These are phyloP conservation scores for Microglena sp. DNA, from an alignment of 139 green algal species.

Conservation along the genomic window DNA sequence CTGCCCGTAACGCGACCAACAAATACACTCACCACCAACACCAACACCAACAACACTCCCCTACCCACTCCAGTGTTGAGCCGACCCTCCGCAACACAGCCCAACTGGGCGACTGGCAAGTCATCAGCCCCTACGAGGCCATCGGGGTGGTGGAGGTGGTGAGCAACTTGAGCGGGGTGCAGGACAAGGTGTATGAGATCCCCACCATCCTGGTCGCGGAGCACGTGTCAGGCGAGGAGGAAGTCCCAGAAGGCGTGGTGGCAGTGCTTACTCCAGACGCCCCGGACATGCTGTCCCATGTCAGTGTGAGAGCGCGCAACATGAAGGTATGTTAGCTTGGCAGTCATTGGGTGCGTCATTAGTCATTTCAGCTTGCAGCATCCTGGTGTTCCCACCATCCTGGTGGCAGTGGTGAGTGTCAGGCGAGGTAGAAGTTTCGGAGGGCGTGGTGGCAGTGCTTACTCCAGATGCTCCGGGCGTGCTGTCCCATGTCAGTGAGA, in stretches of 20 bases:
- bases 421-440: constrained; percentile 88
- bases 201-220: constrained; percentile 79
- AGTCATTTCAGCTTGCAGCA: no score
- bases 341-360: no score
- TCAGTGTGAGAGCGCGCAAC: constrained; percentile 83
- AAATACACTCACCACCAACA: no score
- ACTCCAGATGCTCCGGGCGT: constrained; percentile 84
- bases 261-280: constrained; percentile 78
- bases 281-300: constrained; percentile 84
- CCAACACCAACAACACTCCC: no score
- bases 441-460: constrained; percentile 78
- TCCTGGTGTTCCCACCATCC: no score
- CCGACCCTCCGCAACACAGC: constrained; percentile 64
- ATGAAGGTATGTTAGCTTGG: no score
- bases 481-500: constrained; percentile 78
- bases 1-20: no score
- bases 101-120: constrained; percentile 84
- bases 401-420: no score
- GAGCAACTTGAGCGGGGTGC: constrained; percentile 61
- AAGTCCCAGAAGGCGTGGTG: constrained; percentile 84
- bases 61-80: constrained; percentile 58
- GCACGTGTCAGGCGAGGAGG: constrained; percentile 72
- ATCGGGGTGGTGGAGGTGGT: constrained; percentile 65
- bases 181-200: constrained; percentile 75
- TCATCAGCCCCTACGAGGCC: constrained; percentile 64